phyloP scores from a whole-genome alignment of 192 early-diverging fungal genomes.

The Umbelopsis isabellina region DNA sequence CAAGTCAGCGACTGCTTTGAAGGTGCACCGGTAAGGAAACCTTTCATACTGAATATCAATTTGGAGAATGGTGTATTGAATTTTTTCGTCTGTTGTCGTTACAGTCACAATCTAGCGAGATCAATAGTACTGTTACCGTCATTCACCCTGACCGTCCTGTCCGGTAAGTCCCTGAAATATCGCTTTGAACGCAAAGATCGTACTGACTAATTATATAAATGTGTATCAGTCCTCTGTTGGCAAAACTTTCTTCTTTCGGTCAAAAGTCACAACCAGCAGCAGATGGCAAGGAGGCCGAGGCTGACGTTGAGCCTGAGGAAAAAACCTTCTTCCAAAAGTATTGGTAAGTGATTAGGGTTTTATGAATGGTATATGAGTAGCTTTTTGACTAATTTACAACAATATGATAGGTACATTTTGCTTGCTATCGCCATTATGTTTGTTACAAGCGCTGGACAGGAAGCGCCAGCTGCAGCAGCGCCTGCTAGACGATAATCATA shows the following conservation, averaged over 20 bases:
- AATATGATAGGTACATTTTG: background rate
- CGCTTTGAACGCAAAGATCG: background rate
- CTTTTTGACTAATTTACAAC: background rate
- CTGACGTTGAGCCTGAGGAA: constrained; percentile 29
- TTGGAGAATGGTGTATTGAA: background rate
- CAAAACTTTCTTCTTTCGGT: constrained; percentile 3
- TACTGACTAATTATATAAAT: background rate
- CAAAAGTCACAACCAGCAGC: constrained; percentile 9
- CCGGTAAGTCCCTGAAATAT: constrained; percentile 11
- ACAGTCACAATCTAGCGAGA: constrained; percentile 12
- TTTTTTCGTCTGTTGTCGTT: background rate
- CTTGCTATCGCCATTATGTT: background rate
- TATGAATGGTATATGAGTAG: background rate
- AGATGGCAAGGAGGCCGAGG: constrained; percentile 10
- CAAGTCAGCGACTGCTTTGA: constrained; percentile 22
- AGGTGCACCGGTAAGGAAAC: constrained; percentile 16
- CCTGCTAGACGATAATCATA: background rate
- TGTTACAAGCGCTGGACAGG: constrained; percentile 1
- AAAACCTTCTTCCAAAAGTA: constrained; percentile 44
- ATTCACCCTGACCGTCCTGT: constrained; percentile 3
- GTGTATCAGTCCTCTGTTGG: constrained; percentile 22
- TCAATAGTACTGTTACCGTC: constrained; percentile 23
- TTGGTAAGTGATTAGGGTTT: constrained; percentile 18
- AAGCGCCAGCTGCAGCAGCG: background rate
- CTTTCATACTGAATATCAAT: background rate